Conservation (phyloP, 2,329 filamentous ascomycete genomes). For the Gremmenia infestans region DNA sequence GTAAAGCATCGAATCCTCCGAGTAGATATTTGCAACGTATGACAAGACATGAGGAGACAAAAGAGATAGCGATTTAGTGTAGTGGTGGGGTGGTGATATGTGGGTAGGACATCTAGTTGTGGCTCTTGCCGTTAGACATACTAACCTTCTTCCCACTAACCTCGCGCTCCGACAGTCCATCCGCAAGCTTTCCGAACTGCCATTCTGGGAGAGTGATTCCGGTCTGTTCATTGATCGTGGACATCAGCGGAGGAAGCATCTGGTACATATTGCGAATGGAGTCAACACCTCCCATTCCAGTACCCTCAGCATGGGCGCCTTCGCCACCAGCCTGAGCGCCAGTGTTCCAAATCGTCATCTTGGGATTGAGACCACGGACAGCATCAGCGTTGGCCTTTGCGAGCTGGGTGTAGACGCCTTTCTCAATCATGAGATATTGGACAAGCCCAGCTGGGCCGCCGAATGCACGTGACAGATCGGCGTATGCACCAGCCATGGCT, state of each 20-base stretch:
- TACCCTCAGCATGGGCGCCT: constrained; percentile 38
- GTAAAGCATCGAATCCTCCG: background rate
- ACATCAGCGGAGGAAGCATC: constrained; percentile 75
- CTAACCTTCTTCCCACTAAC: constrained; percentile 14
- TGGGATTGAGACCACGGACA: constrained; percentile 73
- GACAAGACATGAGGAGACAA: background rate
- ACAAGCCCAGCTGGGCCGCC: constrained; percentile 74
- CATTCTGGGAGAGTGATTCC: constrained; percentile 76
- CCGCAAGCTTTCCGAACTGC: constrained; percentile 54
- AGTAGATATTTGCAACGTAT: background rate
- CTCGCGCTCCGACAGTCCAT: constrained; percentile 28
- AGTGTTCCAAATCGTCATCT: constrained; percentile 90
- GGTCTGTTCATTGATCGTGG: constrained; percentile 84
- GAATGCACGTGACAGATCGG: constrained; percentile 63
- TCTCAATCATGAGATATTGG: constrained; percentile 84
- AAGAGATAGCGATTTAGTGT: background rate
- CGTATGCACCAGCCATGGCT: constrained; percentile 79
- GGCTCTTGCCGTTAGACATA: background rate
- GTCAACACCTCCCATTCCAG: constrained; percentile 49
- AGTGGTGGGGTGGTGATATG: background rate
- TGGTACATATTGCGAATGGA: constrained; percentile 80
- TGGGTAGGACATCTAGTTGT: background rate
- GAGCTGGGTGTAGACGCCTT: constrained; percentile 70
- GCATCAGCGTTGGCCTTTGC: constrained; percentile 74
- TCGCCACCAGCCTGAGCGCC: constrained; percentile 42